Conservation (phyloP, 192 early-diverging fungal genomes). For the Piromyces finnis region DNA sequence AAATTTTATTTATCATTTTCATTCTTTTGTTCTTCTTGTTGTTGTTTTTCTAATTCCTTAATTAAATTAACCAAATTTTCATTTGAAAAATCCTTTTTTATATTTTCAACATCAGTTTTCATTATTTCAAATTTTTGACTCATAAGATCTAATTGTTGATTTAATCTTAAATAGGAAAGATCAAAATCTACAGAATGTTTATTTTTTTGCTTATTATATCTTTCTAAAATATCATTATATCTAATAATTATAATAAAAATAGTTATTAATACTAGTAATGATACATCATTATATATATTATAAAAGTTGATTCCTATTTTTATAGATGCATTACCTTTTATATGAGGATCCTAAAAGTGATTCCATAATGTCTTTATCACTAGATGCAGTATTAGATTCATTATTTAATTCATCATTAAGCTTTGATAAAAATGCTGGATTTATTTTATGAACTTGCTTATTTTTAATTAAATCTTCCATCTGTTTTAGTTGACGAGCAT, state of each 20-base stretch:
- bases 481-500: neutral
- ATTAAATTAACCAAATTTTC: neutral
- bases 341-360: neutral
- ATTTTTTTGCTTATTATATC: neutral
- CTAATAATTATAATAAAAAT: neutral
- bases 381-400: neutral
- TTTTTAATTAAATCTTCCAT: neutral
- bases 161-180: neutral
- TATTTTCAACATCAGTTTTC: neutral
- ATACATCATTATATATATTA: too few species aligned
- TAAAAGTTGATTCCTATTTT: too few species aligned
- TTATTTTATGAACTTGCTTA: neutral
- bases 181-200: neutral
- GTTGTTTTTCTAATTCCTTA: neutral
- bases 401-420: neutral
- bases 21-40: neutral
- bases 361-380: neutral
- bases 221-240: neutral
- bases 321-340: neutral
- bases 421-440: neutral
- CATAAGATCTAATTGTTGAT: neutral
- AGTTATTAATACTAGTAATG: too few species aligned
- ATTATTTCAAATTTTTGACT: neutral
- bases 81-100: neutral
- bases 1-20: neutral